These are phyloP conservation scores for Nakaseomyces sp. DNA, from an alignment of 1,139 yeast genomes.

Conservation along the genomic window DNA sequence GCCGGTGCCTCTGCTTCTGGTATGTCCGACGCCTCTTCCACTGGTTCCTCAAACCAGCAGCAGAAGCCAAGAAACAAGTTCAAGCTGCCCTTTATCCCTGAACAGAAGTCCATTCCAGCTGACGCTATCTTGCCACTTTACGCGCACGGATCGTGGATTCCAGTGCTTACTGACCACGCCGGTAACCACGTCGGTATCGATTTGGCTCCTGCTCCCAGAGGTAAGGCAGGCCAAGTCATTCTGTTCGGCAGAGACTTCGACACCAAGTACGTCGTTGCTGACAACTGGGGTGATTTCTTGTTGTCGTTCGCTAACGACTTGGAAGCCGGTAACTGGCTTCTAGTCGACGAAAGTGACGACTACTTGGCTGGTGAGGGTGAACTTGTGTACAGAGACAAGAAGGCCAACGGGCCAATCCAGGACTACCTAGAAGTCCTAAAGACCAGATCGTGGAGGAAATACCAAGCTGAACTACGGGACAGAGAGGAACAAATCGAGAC, in stretches of 20 bases:
- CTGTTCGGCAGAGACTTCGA: slow-evolving; percentile 87
- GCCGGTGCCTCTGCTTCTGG: slow-evolving; percentile 6
- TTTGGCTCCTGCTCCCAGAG: slow-evolving; percentile 71
- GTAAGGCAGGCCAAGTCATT: slow-evolving; percentile 76
- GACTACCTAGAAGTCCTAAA: slow-evolving; percentile 58
- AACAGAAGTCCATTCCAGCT: slow-evolving; percentile 69
- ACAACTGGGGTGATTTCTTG: slow-evolving; percentile 79
- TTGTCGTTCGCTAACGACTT: slow-evolving; percentile 75
- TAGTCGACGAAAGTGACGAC: slow-evolving; percentile 49
- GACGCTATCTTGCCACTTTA: slow-evolving; percentile 59
- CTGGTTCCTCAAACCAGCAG: slow-evolving; percentile 6
- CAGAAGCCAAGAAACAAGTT: slow-evolving; percentile 22
- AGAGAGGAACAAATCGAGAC: neutral
- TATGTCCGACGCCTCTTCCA: slow-evolving; percentile 6
- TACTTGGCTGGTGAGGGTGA: slow-evolving; percentile 65
- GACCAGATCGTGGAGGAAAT: slow-evolving; percentile 32
- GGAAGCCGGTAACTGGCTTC: slow-evolving; percentile 65
- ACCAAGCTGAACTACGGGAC: slow-evolving; percentile 13
- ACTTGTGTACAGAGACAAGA: slow-evolving; percentile 52
- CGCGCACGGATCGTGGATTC: slow-evolving; percentile 88
- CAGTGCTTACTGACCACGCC: slow-evolving; percentile 74
- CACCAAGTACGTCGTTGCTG: slow-evolving; percentile 65
- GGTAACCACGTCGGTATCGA: slow-evolving; percentile 91
- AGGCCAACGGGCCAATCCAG: slow-evolving; percentile 41
- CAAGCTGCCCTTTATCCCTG: slow-evolving; percentile 38